Evolutionary conservation across 75 land plant genomes (phyloP).

Genomic region (Picea glauca): DNA sequence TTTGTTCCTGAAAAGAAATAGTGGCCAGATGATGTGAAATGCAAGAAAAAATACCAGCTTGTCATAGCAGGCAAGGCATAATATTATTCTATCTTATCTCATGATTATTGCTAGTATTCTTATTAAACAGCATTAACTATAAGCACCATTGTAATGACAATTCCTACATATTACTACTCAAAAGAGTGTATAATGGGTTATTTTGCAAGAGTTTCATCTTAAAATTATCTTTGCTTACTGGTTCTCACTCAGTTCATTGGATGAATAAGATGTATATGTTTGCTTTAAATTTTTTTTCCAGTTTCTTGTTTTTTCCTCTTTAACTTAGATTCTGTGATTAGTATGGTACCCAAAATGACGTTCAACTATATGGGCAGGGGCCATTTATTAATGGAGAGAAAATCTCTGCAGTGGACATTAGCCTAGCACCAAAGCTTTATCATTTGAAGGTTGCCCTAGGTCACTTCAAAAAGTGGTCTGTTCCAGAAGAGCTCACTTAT

Average conservation of each 20-base stretch:
- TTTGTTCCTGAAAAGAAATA: neutral
- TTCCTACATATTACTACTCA: neutral
- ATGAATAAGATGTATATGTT: neutral
- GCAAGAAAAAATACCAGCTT: neutral
- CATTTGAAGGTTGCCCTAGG: conserved; percentile 87
- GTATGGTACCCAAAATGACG: neutral
- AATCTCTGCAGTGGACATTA: conserved; percentile 74
- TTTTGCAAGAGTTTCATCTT: neutral
- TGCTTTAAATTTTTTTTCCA: neutral
- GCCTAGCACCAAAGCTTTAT: conserved; percentile 89
- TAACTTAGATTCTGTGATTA: neutral
- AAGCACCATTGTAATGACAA: no score
- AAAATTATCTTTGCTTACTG: neutral
- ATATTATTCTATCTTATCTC: no score
- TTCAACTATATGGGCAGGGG: conserved; percentile 45
- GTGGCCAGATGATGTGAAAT: neutral
- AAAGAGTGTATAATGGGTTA: neutral
- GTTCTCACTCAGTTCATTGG: neutral
- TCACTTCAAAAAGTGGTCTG: conserved; percentile 91
- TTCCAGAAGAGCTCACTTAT: conserved; percentile 70
- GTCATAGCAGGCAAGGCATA: no score
- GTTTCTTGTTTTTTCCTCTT: neutral
- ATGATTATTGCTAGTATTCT: neutral
- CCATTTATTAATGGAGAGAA: conserved; percentile 84
- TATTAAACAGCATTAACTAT: no score